These are phyloP conservation scores for Trichosporon ovoides DNA, from an alignment of 1,284 basidiomycete genomes.

Conservation along the genomic window DNA sequence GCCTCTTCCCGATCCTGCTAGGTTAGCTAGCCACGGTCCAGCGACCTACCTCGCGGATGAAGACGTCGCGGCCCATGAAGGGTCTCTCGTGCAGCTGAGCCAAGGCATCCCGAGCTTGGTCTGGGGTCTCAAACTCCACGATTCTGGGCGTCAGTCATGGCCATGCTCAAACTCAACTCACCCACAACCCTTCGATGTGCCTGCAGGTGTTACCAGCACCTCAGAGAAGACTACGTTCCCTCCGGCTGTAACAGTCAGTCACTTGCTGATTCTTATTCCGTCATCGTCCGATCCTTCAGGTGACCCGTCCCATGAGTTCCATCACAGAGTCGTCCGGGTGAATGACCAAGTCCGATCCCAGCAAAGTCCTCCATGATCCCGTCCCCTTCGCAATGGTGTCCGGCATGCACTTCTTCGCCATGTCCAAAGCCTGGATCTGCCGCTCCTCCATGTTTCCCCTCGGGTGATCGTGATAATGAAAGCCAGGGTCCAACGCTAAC, in stretches of 20 bases:
- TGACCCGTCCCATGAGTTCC: conserved; percentile 5
- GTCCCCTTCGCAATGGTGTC: background rate
- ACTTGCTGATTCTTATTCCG: background rate
- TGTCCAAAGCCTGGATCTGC: background rate
- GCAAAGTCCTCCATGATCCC: background rate
- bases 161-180: conserved; percentile 54
- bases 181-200: conserved; percentile 97
- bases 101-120: conserved; percentile 79
- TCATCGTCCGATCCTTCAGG: background rate
- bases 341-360: background rate
- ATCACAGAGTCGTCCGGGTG: conserved; percentile 6
- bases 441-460: conserved; percentile 15
- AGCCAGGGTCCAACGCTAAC: conserved; percentile 57
- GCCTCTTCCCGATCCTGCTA: conserved; percentile 88
- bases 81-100: conserved; percentile 80
- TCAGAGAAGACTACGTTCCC: conserved; percentile 95
- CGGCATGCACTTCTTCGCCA: conserved; percentile 3
- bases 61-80: conserved; percentile 85
- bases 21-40: background rate
- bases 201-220: conserved; percentile 91
- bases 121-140: conserved; percentile 78
- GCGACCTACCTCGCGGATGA: conserved; percentile 78
- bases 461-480: conserved; percentile 38
- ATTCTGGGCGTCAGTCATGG: conserved; percentile 62
- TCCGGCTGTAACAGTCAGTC: conserved; percentile 60